phyloP scores from a whole-genome alignment of 495 filamentous ascomycete species.

The Penicillium samsonianum region DNA sequence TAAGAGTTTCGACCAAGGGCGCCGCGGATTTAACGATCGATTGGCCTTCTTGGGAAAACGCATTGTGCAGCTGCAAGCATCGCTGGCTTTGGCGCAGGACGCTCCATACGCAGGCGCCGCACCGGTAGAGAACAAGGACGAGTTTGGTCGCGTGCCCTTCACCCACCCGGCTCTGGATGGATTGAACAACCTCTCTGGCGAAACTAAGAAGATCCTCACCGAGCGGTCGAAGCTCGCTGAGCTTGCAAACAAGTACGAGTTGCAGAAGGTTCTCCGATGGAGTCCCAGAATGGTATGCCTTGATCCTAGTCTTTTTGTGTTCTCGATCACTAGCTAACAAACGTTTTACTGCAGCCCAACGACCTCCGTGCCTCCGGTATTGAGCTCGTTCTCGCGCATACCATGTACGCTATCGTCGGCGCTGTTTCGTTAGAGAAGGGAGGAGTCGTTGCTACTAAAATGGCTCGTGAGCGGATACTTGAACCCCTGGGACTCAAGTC shows the following conservation, averaged over 20 bases:
- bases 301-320: conserved; percentile 1
- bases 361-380: conserved; percentile 73
- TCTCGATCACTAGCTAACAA: conserved; percentile 6
- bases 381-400: conserved; percentile 67
- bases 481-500: conserved; percentile 49
- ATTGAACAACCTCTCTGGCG: conserved; percentile 63
- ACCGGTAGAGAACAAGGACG: conserved; percentile 18
- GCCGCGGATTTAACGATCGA: conserved; percentile 91
- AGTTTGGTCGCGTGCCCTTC: conserved; percentile 64
- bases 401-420: conserved; percentile 82
- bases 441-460: conserved; percentile 69
- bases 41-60: conserved; percentile 85
- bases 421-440: conserved; percentile 85
- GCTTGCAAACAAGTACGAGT: conserved; percentile 67
- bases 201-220: conserved; percentile 56
- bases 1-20: conserved; percentile 96
- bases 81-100: conserved; percentile 65
- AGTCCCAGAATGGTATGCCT: conserved; percentile 68
- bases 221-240: conserved; percentile 60
- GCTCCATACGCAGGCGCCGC: conserved; percentile 26
- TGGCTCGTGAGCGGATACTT: conserved; percentile 78
- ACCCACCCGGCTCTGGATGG: conserved; percentile 70
- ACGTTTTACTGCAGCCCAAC: conserved; percentile 54
- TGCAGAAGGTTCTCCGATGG: conserved; percentile 80
- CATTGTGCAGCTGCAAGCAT: conserved; percentile 77